phyloP scores from a whole-genome alignment of 2,329 filamentous ascomycete genomes.

The Graphium sp. region DNA sequence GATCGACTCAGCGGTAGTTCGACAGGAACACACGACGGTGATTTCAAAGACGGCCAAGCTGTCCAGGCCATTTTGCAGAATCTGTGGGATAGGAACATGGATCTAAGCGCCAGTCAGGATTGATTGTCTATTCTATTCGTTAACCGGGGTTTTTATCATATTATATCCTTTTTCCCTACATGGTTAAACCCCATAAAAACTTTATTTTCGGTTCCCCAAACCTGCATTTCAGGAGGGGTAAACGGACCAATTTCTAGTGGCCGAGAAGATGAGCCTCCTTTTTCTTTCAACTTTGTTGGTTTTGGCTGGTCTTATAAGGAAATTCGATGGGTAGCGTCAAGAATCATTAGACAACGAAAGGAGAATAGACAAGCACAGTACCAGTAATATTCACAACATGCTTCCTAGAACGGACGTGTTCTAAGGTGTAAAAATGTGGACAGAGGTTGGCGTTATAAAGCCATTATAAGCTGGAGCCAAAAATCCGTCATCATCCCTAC shows the following conservation, averaged over 20 bases:
- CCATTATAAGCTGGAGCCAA: no score
- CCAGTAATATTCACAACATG: conserved; percentile 1
- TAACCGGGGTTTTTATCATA: neutral
- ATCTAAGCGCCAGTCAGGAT: conserved; percentile 35
- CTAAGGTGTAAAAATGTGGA: no score
- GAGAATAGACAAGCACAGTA: neutral
- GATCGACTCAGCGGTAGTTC: conserved; percentile 18
- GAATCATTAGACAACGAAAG: neutral
- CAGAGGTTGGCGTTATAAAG: no score
- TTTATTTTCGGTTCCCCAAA: no score
- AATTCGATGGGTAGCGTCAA: neutral
- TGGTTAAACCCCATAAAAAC: no score
- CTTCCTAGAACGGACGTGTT: neutral
- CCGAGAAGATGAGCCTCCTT: no score
- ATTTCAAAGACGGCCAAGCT: conserved; percentile 29
- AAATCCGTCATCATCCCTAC: no score
- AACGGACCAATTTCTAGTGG: no score
- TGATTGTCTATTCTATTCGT: neutral
- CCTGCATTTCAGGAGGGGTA: no score
- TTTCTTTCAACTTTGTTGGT: neutral
- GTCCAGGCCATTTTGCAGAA: conserved; percentile 36
- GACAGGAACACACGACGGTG: conserved; percentile 21
- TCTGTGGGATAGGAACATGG: conserved; percentile 44
- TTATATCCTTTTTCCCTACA: neutral
- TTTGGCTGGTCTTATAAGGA: neutral